Percentiles rank a stretch among this genome's conserved stretches.
Conservation (phyloP, 805 yeast species). For the Komagataella populi region DNA sequence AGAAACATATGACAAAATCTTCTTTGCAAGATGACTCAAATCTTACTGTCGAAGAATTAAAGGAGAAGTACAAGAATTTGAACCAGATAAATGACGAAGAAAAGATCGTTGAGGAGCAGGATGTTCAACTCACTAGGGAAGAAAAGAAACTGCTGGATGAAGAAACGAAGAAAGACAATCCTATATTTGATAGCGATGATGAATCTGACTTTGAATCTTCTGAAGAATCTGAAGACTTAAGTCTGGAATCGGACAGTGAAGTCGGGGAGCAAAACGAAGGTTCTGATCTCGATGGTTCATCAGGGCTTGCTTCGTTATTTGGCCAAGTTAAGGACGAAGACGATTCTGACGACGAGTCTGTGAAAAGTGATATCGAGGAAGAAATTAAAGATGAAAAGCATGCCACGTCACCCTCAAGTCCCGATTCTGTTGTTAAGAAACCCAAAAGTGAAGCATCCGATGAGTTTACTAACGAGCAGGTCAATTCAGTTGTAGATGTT, state of each 20-base stretch:
- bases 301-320: constrained; percentile 23
- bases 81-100: constrained; percentile 1
- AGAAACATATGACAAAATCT: constrained; percentile 9
- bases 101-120: not conserved
- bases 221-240: constrained; percentile 7
- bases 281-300: constrained; percentile 1
- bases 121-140: constrained; percentile 5
- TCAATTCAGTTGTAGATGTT: constrained; percentile 47
- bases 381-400: constrained; percentile 6
- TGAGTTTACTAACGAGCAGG: constrained; percentile 19
- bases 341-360: constrained; percentile 23
- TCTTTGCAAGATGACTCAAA: constrained; percentile 27
- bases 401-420: constrained; percentile 22
- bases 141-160: constrained; percentile 2
- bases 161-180: constrained; percentile 7
- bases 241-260: constrained; percentile 8
- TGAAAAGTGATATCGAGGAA: constrained; percentile 13
- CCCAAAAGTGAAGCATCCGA: constrained; percentile 8
- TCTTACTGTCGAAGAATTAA: constrained; percentile 41
- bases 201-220: constrained; percentile 5
- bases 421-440: constrained; percentile 14
- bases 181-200: constrained; percentile 11
- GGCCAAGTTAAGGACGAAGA: constrained; percentile 13
- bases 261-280: constrained; percentile 9
- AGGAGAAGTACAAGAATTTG: constrained; percentile 36